Base-by-base conservation (phyloP, 2,329 filamentous ascomycete species). In the Sclerotinia trifoliorum region DNA sequence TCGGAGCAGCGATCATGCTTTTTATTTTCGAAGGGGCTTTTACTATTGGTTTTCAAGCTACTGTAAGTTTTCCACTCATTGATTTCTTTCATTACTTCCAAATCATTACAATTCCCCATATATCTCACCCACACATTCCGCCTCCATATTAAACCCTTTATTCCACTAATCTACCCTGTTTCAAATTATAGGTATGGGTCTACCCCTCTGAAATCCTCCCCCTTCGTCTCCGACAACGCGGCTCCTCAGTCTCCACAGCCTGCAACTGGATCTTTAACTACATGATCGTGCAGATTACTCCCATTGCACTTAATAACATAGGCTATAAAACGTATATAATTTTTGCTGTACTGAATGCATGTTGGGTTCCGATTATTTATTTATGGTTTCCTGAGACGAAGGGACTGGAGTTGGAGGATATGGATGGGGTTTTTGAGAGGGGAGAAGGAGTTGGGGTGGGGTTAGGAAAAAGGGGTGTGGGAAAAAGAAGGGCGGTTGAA, bases 371-470 rank as follows among this genome's bases (percentile, higher is more conserved):
- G 0, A 86, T 88, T 57, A 84, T 89, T 55, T 90, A 84, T 80
- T 86, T 87, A 75, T 83, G 87, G 73, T 88, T 88, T 3, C 87
- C 87, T 0, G 87, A 90, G 77, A 90, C 88, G 0, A 89, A 88
- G 75, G 81, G 86, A 0, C 77, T 89, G 2, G 86, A 85, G 0
- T 80, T 90, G 0, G 88, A 90, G 73, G 88, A 90, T 74, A 86
- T 90, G 80, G 86, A 75, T 57, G 7, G 44, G 2, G 6, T 68
- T 6, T 65, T 68, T 57, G 39, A 17, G 44, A 51, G 26, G 11
- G n/a, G 5, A 0, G 17, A 6, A n/a, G 3, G 35, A n/a, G 13
- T 26, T 13, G 29, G 21, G 11, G 21, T 11, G 15, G 7, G n/a
- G 7, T 19, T 10, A 6, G 5, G 17, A 24, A 5, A 10, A 8